These are phyloP conservation scores for Phytophthora fragariae DNA, from an alignment of 352 stramenopile species.

Conservation along the genomic window DNA sequence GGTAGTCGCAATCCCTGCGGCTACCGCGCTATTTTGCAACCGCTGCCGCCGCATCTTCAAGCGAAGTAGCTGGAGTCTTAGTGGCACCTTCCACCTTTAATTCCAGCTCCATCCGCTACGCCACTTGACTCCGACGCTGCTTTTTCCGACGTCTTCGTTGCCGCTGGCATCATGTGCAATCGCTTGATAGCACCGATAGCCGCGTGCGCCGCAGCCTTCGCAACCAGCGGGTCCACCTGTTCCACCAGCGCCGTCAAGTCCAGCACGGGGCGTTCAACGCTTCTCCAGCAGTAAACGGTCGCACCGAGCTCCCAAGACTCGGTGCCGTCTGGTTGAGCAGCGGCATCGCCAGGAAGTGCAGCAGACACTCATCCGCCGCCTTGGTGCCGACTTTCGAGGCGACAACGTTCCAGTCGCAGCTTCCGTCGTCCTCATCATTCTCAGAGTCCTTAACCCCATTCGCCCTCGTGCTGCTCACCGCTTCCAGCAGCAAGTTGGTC, in stretches of 20 bases:
- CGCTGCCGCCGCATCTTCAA: slow-evolving; percentile 49
- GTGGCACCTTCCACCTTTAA: slow-evolving; percentile 25
- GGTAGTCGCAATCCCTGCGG: slow-evolving; percentile 47
- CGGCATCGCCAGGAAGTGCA: slow-evolving; percentile 81
- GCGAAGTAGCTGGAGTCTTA: slow-evolving; percentile 20
- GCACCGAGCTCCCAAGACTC: slow-evolving; percentile 18
- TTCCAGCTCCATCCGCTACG: slow-evolving; percentile 1
- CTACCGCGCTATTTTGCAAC: slow-evolving; percentile 51
- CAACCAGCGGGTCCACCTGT: slow-evolving; percentile 73
- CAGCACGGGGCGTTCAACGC: slow-evolving; percentile 63
- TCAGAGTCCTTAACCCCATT: slow-evolving; percentile 18
- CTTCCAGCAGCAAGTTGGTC: slow-evolving; percentile 58
- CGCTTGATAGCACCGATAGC: slow-evolving; percentile 69
- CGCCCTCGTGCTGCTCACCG: slow-evolving; percentile 47
- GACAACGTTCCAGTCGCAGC: slow-evolving; percentile 83
- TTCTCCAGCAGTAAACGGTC: slow-evolving; percentile 53
- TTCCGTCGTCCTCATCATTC: slow-evolving; percentile 41
- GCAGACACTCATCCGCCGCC: slow-evolving; percentile 74
- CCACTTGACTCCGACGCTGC: not conserved
- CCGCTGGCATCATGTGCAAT: slow-evolving; percentile 60
- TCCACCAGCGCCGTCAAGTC: slow-evolving; percentile 63
- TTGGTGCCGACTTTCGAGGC: slow-evolving; percentile 73
- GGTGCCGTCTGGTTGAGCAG: slow-evolving; percentile 47
- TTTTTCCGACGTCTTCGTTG: not conserved
- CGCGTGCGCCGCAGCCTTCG: slow-evolving; percentile 72